phyloP scores from a whole-genome alignment of 2,329 filamentous ascomycete genomes.

The Exserohilum rostratum region DNA sequence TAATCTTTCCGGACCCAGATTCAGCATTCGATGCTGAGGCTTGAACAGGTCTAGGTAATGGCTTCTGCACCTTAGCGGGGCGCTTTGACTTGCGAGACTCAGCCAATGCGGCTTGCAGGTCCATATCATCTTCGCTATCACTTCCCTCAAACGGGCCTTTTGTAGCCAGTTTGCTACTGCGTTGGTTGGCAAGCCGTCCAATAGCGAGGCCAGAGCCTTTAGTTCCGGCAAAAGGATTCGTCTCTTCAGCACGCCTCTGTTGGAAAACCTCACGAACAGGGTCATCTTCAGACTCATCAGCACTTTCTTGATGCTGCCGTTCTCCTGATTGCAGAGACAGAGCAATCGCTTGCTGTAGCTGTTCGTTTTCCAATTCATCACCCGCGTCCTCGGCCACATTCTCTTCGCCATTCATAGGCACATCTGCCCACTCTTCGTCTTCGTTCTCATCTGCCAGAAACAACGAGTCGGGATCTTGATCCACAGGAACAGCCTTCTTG shows the following conservation, averaged over 20 bases:
- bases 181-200: slow-evolving; percentile 75
- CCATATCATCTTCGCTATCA: slow-evolving; percentile 72
- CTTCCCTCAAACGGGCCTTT: slow-evolving; percentile 50
- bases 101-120: slow-evolving; percentile 76
- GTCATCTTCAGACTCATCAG: slow-evolving; percentile 51
- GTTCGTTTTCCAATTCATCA: slow-evolving; percentile 68
- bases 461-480: slow-evolving; percentile 58
- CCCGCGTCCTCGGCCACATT: slow-evolving; percentile 62
- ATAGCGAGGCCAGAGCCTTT: slow-evolving; percentile 63
- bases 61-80: slow-evolving; percentile 40
- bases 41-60: slow-evolving; percentile 26
- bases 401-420: slow-evolving; percentile 55
- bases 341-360: slow-evolving; percentile 80
- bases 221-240: slow-evolving; percentile 49
- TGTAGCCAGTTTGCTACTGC: slow-evolving; percentile 62
- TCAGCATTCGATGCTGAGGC: slow-evolving; percentile 21
- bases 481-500: slow-evolving; percentile 26
- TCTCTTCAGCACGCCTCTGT: slow-evolving; percentile 51
- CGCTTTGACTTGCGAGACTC: slow-evolving; percentile 66
- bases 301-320: slow-evolving; percentile 57
- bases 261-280: slow-evolving; percentile 55
- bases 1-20: slow-evolving; percentile 54
- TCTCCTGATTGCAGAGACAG: slow-evolving; percentile 70
- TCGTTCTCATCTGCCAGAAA: slow-evolving; percentile 59
- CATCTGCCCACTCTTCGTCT: slow-evolving; percentile 51